Evolutionary conservation across 345 rosid species (phyloP), one percentile per base, ranked within the genome.

Genomic region (Melaleuca quinquenervia): DNA sequence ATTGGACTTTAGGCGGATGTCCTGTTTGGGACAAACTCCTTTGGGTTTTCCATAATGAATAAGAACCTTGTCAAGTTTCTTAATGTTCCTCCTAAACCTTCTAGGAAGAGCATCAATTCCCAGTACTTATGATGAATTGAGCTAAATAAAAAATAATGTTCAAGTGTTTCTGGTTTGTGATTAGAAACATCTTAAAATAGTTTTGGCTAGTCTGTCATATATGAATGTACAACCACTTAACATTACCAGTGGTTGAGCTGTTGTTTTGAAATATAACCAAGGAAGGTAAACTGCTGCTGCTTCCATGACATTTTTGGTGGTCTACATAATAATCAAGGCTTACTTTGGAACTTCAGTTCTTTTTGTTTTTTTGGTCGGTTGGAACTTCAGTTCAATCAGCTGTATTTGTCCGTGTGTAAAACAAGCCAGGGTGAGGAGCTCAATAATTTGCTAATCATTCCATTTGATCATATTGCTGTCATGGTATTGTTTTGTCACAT

Each of bases 391-490:
- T n/a, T 27, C 15, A 7, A 3, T 13, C 2, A 60, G 18, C 18
- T 13, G 0, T 13, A 14, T 60, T 5, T 27, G 10, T 20, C 36
- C 5, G 5, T 13, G 6, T 4, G 7, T 52, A 22, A 52, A 52
- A 18, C 36, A 60, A 27, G 36, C 0, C 0, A 8, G 9, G 70
- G 8, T 2, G 3, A n/a, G 5, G 18, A 27, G 70, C 36, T n/a
- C 9, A 27, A 60, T 36, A 60, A 60, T 7, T 14, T 6, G 41
- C 32, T 58, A 58, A 58, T 53, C 1, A n/a, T 15, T 58, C 3
- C 12, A 1, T 62, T 2, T 62, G 3, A 62, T 62, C 44, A 41
- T 62, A 27, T 27, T 32, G 75, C 15, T 62, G 75, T 29, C 75
- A 3, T 27, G 75, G 75, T 27, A 14, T 12, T 1, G 21, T 62